Conservation (phyloP, 75 land plant species). For the Chamaecyparis obtusa region DNA sequence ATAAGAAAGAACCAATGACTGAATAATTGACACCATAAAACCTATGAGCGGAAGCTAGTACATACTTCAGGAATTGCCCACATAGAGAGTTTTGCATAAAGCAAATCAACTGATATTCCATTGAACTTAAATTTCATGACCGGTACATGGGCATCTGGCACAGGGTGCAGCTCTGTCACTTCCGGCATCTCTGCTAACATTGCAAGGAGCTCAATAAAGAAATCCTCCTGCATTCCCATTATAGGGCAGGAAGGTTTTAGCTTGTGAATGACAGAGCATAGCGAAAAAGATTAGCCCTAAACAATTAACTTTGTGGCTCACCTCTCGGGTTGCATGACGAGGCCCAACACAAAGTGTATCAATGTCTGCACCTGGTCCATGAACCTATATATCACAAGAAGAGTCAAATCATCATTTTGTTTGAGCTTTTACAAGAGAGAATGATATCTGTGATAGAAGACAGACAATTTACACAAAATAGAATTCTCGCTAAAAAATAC, state of each 20-base stretch:
- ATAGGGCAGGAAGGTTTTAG: background rate
- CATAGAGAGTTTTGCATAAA: conserved; percentile 82
- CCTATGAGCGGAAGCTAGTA: background rate
- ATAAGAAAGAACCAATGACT: background rate
- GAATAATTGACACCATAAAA: background rate
- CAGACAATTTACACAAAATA: background rate
- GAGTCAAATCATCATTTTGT: background rate
- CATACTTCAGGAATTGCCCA: conserved; percentile 92
- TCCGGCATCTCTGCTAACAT: conserved; percentile 85
- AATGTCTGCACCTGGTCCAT: conserved; percentile 97
- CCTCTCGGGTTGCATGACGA: conserved; percentile 87
- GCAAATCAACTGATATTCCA: conserved; percentile 89
- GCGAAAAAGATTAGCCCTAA: background rate
- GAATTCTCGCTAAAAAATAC: background rate
- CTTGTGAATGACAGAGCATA: background rate
- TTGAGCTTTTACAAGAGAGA: background rate
- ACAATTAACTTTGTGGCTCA: conserved; percentile 21
- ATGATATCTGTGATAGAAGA: background rate
- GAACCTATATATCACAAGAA: conserved; percentile 49
- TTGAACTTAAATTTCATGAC: conserved; percentile 89
- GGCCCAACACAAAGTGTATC: conserved; percentile 98
- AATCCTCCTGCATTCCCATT: conserved; percentile 68
- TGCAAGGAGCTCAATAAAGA: conserved; percentile 73
- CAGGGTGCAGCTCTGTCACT: conserved; percentile 90
- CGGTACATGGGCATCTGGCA: conserved; percentile 97